Evolutionary conservation across 2,329 filamentous ascomycete genomes (phyloP).

Genomic region (Xylariaceae sp.): DNA sequence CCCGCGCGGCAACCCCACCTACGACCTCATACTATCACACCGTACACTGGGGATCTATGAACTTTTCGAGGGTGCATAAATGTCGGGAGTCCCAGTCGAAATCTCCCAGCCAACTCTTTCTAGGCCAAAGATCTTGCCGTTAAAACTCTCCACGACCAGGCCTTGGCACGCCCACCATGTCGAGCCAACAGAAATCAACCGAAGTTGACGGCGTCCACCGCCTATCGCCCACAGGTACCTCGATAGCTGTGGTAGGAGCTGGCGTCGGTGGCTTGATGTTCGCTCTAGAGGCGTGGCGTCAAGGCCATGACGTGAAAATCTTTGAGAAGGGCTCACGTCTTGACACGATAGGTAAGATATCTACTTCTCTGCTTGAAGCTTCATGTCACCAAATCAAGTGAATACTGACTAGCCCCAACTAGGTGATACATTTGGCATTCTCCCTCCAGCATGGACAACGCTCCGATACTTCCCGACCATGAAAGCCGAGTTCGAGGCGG

Average conservation of each 20-base stretch:
- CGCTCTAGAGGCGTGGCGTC: slow-evolving; percentile 18
- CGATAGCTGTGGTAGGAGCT: slow-evolving; percentile 12
- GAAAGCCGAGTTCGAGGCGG: slow-evolving; percentile 7
- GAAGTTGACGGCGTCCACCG: neutral
- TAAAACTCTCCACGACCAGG: no score
- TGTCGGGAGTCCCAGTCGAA: no score
- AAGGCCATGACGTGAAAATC: slow-evolving; percentile 17
- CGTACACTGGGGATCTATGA: no score
- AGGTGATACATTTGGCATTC: slow-evolving; percentile 5
- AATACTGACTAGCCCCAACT: neutral
- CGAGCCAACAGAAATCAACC: neutral
- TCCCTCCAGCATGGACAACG: slow-evolving; percentile 3
- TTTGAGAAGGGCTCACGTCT: slow-evolving; percentile 9
- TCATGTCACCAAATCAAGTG: neutral
- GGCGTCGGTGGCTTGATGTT: slow-evolving; percentile 12
- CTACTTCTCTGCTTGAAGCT: neutral
- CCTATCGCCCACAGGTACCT: slow-evolving; percentile 8
- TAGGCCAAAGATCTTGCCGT: no score
- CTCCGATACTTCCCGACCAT: slow-evolving; percentile 9
- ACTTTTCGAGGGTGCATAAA: no score
- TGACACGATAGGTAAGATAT: slow-evolving; percentile 5
- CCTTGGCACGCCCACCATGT: no score
- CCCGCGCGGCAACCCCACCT: no score
- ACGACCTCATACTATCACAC: no score
- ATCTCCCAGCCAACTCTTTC: no score